phyloP scores from a whole-genome alignment of 768 basidiomycete species.

The Psilocybe tampanensis region DNA sequence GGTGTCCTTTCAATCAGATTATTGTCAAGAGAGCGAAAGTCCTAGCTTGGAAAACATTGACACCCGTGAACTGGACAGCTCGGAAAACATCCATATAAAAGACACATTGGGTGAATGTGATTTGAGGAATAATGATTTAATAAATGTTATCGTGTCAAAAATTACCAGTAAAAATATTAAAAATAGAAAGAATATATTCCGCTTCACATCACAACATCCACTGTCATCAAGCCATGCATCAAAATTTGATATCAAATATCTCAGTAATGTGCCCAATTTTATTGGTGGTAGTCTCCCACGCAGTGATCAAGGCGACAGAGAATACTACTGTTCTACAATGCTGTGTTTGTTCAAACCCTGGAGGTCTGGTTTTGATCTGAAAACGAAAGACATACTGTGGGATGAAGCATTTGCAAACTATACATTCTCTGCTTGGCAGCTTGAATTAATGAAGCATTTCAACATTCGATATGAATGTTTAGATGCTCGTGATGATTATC shows the following conservation, averaged over 20 bases:
- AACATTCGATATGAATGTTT: conserved; percentile 2
- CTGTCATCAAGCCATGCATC: conserved; percentile 4
- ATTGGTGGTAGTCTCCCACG: conserved; percentile 25
- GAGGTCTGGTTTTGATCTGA: conserved; percentile 8
- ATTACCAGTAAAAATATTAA: neutral
- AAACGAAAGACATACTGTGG: neutral
- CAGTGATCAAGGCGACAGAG: conserved; percentile 28
- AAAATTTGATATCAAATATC: neutral
- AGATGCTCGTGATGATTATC: conserved; percentile 1
- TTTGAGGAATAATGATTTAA: no score
- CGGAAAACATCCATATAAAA: no score
- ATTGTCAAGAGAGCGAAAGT: no score
- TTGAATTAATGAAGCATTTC: neutral
- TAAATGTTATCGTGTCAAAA: conserved; percentile 1
- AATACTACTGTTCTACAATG: conserved; percentile 32
- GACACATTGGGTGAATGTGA: no score
- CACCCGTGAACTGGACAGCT: no score
- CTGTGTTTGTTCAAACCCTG: conserved; percentile 30
- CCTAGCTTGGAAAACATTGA: no score
- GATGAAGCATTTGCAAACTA: neutral
- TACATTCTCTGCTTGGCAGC: neutral
- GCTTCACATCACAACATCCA: neutral
- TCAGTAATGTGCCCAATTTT: conserved; percentile 26
- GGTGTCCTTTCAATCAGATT: no score
- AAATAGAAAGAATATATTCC: neutral